Evolutionary conservation across 2,329 filamentous ascomycete genomes (phyloP).

Genomic region (Verticillium isaacii): DNA sequence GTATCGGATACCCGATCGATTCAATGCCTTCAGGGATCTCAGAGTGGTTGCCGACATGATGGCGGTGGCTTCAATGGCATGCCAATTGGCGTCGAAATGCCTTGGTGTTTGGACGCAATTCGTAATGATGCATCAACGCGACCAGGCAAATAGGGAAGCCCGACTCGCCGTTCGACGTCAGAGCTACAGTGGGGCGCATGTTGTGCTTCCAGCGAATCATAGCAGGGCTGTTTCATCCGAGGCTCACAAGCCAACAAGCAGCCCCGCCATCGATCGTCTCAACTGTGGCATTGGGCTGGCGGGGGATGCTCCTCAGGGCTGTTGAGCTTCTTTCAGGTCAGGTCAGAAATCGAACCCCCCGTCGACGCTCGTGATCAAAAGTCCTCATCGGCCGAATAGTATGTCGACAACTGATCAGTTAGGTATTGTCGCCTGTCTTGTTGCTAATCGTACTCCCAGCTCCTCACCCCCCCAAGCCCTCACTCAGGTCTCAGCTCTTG

Average conservation of each 20-base stretch:
- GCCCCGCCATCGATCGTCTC: not conserved
- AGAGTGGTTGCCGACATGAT: not conserved
- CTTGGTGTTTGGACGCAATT: not conserved
- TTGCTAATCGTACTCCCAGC: too few relatives aligned
- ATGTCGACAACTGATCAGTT: too few relatives aligned
- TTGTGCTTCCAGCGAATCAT: not conserved
- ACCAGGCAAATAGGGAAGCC: not conserved
- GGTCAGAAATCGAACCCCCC: too few relatives aligned
- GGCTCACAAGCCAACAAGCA: not conserved
- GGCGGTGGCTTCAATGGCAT: not conserved
- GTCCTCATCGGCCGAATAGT: too few relatives aligned
- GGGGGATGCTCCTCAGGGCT: not conserved
- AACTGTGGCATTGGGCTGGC: not conserved
- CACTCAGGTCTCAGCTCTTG: too few relatives aligned
- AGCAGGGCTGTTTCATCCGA: not conserved
- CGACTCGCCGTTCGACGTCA: not conserved
- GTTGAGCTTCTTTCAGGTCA: not conserved
- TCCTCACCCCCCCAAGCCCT: too few relatives aligned
- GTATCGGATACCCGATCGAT: not conserved
- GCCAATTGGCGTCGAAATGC: not conserved
- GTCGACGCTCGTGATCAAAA: too few relatives aligned
- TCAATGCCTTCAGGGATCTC: not conserved
- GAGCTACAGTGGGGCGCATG: not conserved
- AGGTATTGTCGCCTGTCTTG: too few relatives aligned
- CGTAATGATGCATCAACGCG: not conserved